Evolutionary conservation across 306 rosid species (phyloP), one percentile per base, ranked within the genome.

Genomic region (Morella rubra): DNA sequence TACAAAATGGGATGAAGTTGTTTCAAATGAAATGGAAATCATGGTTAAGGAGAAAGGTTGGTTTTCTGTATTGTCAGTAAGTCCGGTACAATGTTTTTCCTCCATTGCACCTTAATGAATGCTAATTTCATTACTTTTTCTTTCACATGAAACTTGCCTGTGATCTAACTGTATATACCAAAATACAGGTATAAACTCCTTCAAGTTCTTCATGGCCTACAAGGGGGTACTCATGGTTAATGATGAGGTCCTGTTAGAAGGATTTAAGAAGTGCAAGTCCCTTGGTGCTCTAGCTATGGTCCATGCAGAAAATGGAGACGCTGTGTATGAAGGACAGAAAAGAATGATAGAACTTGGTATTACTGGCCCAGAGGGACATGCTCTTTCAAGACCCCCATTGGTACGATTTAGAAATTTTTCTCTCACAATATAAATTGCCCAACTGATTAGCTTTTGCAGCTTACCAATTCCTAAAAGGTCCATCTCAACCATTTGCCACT

Each of bases 231-330:
- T 92, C 27, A 92, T 94, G 98, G 62, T 94, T 81, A 86, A 76
- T 53, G 98, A 94, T 76, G 98, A 94, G 73, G 92, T 94, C 74
- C 86, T 94, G 55, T 78, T 94, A 79, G 87, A 94, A 87, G 98
- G 93, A 67, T 84, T 94, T 60, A 89, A 84, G 76, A 94, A 81
- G 81, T 92, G 98, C 90, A 92, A 92, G 89, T 89, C 96, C 70
- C 98, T 94, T 50, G 98, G 98, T 72, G 97, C 98, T 77, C 74
- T 94, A 79, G 96, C 98, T 65, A 94, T 94, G 98, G 97, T 94
- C 71, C 98, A 94, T 88, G 98, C 97, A 60, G 98, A 94, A 90
- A 94, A 92, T 86, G 98, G 97, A 73, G 96, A 94, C 77, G 97
- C 91, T 68, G 95, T 92, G 32, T 79, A 74, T 52, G 97, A 89